phyloP scores from a whole-genome alignment of 768 basidiomycete species.

The Coprinopsis cinerea region DNA sequence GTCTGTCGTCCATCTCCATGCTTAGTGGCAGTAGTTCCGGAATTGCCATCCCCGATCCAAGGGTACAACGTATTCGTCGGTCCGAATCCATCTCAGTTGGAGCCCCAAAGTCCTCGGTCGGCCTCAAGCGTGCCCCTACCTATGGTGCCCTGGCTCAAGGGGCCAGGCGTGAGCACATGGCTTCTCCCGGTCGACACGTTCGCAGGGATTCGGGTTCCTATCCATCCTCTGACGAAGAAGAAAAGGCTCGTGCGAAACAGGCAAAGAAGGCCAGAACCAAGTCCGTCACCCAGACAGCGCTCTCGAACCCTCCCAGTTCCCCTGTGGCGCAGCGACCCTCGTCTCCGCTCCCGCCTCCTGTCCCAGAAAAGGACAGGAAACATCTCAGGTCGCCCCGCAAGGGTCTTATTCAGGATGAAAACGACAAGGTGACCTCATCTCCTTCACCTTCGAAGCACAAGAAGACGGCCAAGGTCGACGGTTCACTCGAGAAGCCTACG shows the following conservation, averaged over 20 bases:
- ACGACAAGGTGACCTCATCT: slow-evolving; percentile 13
- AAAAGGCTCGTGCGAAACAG: slow-evolving; percentile 51
- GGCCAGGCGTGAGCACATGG: slow-evolving; percentile 16
- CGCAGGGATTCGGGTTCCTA: slow-evolving; percentile 31
- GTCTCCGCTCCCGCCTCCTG: slow-evolving; percentile 14
- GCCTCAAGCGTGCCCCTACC: slow-evolving; percentile 54
- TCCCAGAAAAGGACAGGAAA: slow-evolving; percentile 13
- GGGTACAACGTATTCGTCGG: slow-evolving; percentile 46
- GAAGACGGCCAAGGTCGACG: slow-evolving; percentile 12
- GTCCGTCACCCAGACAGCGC: slow-evolving; percentile 14
- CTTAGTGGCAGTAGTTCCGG: slow-evolving; percentile 30
- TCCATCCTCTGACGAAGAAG: slow-evolving; percentile 73
- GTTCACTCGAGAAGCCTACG: slow-evolving; percentile 2
- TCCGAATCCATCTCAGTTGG: slow-evolving; percentile 41
- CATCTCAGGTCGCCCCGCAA: slow-evolving; percentile 11
- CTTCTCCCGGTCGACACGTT: slow-evolving; percentile 21
- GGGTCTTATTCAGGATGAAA: slow-evolving; percentile 6
- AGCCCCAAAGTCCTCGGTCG: slow-evolving; percentile 18
- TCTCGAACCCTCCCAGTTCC: slow-evolving; percentile 9
- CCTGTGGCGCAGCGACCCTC: slow-evolving; percentile 11
- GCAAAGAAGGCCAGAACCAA: slow-evolving; percentile 56
- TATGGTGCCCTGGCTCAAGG: slow-evolving; percentile 40
- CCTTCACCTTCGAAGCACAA: slow-evolving; percentile 1
- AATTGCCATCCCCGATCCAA: slow-evolving; percentile 36
- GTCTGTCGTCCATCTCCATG: slow-evolving; percentile 37